phyloP scores from a whole-genome alignment of 2,329 filamentous ascomycete species.

The Cercospora brassicicola region DNA sequence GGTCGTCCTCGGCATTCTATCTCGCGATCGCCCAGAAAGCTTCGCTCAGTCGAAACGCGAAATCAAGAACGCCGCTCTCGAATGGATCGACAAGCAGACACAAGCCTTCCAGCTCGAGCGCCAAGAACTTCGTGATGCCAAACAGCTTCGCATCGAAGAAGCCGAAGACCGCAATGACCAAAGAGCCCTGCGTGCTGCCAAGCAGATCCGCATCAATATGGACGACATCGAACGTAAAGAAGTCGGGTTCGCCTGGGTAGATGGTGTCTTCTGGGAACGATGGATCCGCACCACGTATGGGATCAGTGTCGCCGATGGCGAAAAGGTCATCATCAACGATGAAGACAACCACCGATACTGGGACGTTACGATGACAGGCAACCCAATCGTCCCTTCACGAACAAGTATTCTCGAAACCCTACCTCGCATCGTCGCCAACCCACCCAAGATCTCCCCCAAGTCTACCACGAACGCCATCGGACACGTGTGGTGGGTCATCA shows the following conservation, averaged over 20 bases:
- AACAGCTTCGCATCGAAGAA: constrained; percentile 93
- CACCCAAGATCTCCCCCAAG: constrained; percentile 72
- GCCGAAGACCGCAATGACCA: constrained; percentile 91
- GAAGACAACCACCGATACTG: constrained; percentile 94
- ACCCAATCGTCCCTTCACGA: constrained; percentile 83
- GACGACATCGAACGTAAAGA: constrained; percentile 82
- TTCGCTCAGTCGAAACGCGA: constrained; percentile 79
- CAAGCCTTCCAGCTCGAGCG: constrained; percentile 88
- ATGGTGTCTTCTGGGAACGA: constrained; percentile 94
- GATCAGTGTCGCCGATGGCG: constrained; percentile 81
- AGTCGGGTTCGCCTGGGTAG: constrained; percentile 94
- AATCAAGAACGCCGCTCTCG: constrained; percentile 90
- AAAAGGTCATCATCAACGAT: constrained; percentile 93
- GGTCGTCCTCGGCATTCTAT: constrained; percentile 89
- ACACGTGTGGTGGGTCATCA: constrained; percentile 61
- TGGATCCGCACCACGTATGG: constrained; percentile 96
- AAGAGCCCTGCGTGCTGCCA: constrained; percentile 79
- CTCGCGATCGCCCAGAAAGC: constrained; percentile 73
- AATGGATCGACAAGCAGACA: constrained; percentile 97
- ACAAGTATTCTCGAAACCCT: constrained; percentile 89
- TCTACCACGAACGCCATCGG: constrained; percentile 71
- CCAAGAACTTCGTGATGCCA: constrained; percentile 88
- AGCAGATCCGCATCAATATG: constrained; percentile 89
- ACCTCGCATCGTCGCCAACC: constrained; percentile 66
- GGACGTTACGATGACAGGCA: constrained; percentile 86